Percentiles rank a stretch among this genome's conserved stretches.
Conservation (phyloP, 192 early-diverging fungal species). For the Geranomyces michiganensis region DNA sequence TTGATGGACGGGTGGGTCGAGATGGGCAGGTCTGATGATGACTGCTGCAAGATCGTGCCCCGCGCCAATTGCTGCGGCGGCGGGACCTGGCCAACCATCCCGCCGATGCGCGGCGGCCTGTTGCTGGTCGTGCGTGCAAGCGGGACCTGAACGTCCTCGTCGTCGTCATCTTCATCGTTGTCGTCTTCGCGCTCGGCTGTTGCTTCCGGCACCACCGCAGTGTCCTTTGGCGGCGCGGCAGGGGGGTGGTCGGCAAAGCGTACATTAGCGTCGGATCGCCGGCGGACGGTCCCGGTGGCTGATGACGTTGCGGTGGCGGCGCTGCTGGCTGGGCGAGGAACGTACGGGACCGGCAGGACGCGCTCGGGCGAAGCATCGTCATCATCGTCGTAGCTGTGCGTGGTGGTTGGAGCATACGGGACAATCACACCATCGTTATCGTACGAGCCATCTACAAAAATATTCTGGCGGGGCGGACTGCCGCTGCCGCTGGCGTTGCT, state of each 20-base stretch:
- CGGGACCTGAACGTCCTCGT: not conserved
- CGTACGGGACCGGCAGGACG: too few species aligned
- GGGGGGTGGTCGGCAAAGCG: constrained; percentile 8
- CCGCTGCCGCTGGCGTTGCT: too few species aligned
- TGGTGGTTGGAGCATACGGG: too few species aligned
- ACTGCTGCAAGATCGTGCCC: constrained; percentile 1
- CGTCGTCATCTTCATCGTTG: not conserved
- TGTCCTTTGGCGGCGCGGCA: too few species aligned
- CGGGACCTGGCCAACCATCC: not conserved
- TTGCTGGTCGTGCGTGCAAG: not conserved
- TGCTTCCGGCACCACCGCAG: not conserved
- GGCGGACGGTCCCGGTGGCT: not conserved
- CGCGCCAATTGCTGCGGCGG: not conserved
- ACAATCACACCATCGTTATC: too few species aligned
- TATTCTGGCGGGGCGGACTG: too few species aligned
- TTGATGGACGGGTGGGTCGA: not conserved
- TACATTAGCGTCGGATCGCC: constrained; percentile 6
- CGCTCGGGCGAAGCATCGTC: too few species aligned
- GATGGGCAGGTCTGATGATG: constrained; percentile 3
- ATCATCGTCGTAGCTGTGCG: too few species aligned
- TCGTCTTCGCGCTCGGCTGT: not conserved
- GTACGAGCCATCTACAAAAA: too few species aligned
- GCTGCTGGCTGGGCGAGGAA: too few species aligned
- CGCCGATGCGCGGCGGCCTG: not conserved
- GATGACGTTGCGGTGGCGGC: not conserved